Percentiles rank a stretch among this genome's conserved stretches.
Conservation (phyloP, 202 grass and related monocot species). For the Dendrocalamus latiflorus region DNA sequence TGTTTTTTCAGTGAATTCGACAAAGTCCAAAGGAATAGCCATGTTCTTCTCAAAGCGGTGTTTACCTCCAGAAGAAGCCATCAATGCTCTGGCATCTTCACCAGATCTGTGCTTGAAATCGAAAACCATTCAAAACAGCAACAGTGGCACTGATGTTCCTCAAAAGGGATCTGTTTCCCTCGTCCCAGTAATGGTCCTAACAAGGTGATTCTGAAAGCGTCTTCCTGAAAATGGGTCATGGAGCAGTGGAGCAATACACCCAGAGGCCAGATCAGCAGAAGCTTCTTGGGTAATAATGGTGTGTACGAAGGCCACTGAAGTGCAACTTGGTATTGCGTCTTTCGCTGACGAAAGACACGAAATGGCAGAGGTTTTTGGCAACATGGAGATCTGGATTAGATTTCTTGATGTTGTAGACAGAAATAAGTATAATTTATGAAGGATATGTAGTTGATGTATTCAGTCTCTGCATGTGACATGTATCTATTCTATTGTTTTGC, state of each 20-base stretch:
- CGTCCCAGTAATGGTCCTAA: not conserved
- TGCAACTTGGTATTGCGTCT: not conserved
- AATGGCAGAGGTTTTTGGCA: not conserved
- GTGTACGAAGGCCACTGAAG: not conserved
- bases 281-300: not conserved
- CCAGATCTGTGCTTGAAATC: slow-evolving; percentile 40
- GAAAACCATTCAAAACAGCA: slow-evolving; percentile 28
- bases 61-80: slow-evolving; percentile 64
- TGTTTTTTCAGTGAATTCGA: slow-evolving; percentile 41
- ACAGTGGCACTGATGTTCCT: not conserved
- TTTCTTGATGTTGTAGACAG: slow-evolving; percentile 7
- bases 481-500: not conserved
- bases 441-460: not conserved
- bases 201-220: not conserved
- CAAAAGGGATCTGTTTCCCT: slow-evolving; percentile 30
- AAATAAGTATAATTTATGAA: not conserved
- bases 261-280: not conserved
- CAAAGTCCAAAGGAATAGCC: slow-evolving; percentile 42
- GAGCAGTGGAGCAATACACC: not conserved
- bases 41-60: slow-evolving; percentile 89
- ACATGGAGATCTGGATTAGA: not conserved
- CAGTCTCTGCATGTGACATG: not conserved
- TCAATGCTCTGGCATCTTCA: slow-evolving; percentile 33
- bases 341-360: not conserved
- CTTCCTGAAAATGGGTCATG: not conserved